These are phyloP conservation scores for Trichoderma guizhouense DNA, from an alignment of 2,329 filamentous ascomycete species.

Conservation along the genomic window DNA sequence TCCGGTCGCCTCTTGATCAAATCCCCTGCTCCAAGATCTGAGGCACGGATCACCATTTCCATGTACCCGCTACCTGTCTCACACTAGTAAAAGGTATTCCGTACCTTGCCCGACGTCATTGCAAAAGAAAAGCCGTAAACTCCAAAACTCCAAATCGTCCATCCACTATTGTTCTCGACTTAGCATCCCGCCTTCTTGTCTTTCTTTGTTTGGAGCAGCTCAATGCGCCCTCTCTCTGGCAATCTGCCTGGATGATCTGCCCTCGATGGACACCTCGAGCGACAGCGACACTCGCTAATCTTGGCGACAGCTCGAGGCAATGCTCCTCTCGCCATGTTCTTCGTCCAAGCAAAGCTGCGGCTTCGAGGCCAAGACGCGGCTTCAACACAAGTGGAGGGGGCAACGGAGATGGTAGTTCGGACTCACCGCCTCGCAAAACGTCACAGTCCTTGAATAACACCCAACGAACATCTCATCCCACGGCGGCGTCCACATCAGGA, in stretches of 20 bases:
- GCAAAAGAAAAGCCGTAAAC: background rate
- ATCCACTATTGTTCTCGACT: background rate
- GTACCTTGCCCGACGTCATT: constrained; percentile 5
- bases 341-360: background rate
- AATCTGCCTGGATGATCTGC: constrained; percentile 30
- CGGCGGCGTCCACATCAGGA: background rate
- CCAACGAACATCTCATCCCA: background rate
- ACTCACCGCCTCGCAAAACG: background rate
- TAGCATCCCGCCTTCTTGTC: background rate
- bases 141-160: background rate
- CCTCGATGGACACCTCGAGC: constrained; percentile 28
- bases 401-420: background rate
- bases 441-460: background rate
- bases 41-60: background rate
- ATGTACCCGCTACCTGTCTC: background rate
- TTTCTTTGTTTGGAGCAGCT: background rate
- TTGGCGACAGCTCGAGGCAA: constrained; percentile 1
- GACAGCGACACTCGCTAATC: constrained; percentile 23
- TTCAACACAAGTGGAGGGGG: background rate
- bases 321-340: background rate
- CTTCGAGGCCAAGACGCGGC: background rate
- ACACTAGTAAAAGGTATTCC: background rate
- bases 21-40: background rate
- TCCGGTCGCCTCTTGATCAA: background rate
- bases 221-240: constrained; percentile 1